Conservation (phyloP, 306 rosid genomes). For the Psophocarpus tetragonolobus region DNA sequence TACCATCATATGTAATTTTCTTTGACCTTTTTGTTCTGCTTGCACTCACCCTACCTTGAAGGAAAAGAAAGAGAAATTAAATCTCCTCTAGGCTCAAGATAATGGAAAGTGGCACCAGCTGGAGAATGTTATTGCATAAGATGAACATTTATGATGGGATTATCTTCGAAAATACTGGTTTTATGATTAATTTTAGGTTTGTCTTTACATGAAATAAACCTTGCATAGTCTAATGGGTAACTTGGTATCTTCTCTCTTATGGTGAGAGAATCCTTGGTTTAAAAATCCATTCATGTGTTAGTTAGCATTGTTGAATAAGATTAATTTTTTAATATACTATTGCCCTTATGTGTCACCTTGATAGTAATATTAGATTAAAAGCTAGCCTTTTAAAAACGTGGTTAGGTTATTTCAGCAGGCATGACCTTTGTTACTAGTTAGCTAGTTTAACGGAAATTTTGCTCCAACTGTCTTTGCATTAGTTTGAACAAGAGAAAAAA, state of each 20-base stretch:
- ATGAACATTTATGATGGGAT: constrained; percentile 6
- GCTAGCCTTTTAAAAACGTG: neutral
- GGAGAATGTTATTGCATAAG: neutral
- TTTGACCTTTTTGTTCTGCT: neutral
- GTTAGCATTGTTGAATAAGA: constrained; percentile 3
- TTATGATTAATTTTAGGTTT: too few relatives aligned
- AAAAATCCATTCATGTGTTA: neutral
- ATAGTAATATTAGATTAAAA: constrained; percentile 3
- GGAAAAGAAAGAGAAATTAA: neutral
- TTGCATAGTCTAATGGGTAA: too few relatives aligned
- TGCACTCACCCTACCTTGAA: neutral
- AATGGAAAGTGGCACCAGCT: neutral
- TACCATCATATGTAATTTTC: neutral
- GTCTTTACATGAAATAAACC: too few relatives aligned
- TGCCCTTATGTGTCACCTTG: neutral
- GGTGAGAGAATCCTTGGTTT: neutral
- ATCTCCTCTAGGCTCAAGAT: neutral
- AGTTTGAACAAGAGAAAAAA: too few relatives aligned
- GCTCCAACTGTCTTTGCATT: neutral
- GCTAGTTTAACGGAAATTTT: neutral
- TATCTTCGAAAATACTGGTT: neutral
- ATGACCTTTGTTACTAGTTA: neutral
- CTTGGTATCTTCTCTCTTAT: neutral
- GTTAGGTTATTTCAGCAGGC: neutral
- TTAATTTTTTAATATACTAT: too few relatives aligned